A percentile compares a stretch with the other conserved stretches of the same genome.
phyloP scores from a whole-genome alignment of 805 yeast species.

The Nakazawaea ernobii region DNA sequence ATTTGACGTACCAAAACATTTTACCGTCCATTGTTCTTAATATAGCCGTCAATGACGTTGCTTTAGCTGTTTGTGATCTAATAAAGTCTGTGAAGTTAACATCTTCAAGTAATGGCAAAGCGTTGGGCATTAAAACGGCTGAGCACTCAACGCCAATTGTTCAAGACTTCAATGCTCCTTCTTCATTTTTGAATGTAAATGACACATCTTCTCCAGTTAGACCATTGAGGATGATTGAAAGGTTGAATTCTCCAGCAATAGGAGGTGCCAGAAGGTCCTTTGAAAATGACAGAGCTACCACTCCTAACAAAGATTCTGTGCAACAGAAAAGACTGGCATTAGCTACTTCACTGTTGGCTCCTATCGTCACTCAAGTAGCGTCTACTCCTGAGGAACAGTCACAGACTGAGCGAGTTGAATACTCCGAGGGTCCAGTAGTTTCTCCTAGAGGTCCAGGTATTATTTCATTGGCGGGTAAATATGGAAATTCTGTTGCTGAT shows the following conservation, averaged over 20 bases:
- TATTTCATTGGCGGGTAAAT: conserved; percentile 24
- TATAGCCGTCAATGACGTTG: conserved; percentile 69
- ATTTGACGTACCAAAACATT: conserved; percentile 53
- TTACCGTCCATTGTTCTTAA: conserved; percentile 69
- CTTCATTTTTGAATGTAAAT: conserved; percentile 4
- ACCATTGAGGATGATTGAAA: conserved; percentile 65
- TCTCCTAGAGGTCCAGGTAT: conserved; percentile 16
- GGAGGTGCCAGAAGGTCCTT: conserved; percentile 16
- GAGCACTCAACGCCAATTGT: conserved; percentile 12
- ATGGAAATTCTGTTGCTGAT: conserved; percentile 18
- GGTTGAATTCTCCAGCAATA: conserved; percentile 28
- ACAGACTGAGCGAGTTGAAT: too few species aligned
- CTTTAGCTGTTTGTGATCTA: conserved; percentile 59
- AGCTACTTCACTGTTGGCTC: conserved; percentile 5
- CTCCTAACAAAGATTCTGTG: not conserved
- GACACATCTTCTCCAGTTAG: conserved; percentile 43
- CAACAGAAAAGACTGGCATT: conserved; percentile 1
- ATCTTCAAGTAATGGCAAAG: conserved; percentile 9
- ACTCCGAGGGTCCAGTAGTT: not conserved
- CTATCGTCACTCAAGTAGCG: conserved; percentile 2
- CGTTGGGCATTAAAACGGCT: conserved; percentile 1
- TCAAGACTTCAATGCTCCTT: conserved; percentile 2
- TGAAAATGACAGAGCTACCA: not conserved
- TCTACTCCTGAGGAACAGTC: not conserved
- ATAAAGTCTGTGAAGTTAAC: conserved; percentile 43